Base-by-base conservation (phyloP, 2,329 filamentous ascomycete species). In the Cercospora zeae-maydis region DNA sequence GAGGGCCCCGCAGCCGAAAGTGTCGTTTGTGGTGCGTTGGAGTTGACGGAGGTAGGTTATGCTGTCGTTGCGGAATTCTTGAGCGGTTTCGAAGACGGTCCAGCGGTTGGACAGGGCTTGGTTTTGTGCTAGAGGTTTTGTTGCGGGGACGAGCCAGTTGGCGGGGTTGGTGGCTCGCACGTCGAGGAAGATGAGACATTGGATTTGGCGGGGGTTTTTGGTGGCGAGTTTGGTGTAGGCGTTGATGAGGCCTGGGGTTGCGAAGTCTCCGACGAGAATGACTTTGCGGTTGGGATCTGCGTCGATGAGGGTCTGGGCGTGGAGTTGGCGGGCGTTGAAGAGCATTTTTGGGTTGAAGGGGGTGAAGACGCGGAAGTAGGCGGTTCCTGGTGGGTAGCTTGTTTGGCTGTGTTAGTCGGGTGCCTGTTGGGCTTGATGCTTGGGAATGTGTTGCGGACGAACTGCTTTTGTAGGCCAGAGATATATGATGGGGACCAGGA, bases 101-200 rank as follows among this genome's bases (percentile, higher is more conserved):
- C 56, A 59, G 42, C 56, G 56, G 27, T 59, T 27, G 45, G 33
- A 34, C 4, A 59, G 56, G 16, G 16, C 21, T 13, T 6, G 13
- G 42, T 34, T 6, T 14, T 8, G 30, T 3, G 24, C 24, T 27
- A 6, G 24, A 27, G 42, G 42, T n/a, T 39, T 51, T 9, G 56
- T 59, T n/a, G 42, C 11, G 19, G 68, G 64, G 13, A 54, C 58
- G 39, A 66, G 59, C 61, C 63, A 69, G 54, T 70, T 60, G 4
- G 65, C 57, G 21, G 36, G 62, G 34, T 72, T 69, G 1, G 70
- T 72, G 33, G 62, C 65, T n/a, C 30, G 14, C 11, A 63, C 52
- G 53, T 72, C 64, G 24, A 69, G 61, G 7, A 73, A 58, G 16
- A 72, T 45, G 13, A 73, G 58, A 47, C 71, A 73, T 62, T 70